These are phyloP conservation scores for Rhodotorula sp. DNA, from an alignment of 1,284 basidiomycete species.

Conservation along the genomic window DNA sequence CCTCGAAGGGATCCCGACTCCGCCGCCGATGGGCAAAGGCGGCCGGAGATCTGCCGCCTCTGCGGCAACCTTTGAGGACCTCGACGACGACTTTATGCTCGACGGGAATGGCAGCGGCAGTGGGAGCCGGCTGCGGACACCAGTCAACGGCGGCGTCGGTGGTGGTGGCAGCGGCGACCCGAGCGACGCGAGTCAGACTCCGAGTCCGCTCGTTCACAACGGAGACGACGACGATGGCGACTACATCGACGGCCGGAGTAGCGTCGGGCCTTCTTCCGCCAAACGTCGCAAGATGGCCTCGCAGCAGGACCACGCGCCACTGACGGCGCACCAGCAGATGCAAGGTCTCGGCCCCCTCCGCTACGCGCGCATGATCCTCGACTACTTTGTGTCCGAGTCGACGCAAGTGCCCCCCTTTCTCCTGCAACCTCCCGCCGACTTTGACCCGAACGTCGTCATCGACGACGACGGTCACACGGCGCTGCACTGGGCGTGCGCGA, in stretches of 20 bases:
- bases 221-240: conserved; percentile 26
- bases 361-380: conserved; percentile 94
- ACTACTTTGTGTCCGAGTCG: conserved; percentile 98
- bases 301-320: conserved; percentile 8
- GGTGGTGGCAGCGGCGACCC: not conserved
- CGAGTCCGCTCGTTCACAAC: conserved; percentile 26
- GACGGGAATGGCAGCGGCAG: conserved; percentile 46
- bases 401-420: conserved; percentile 87
- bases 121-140: conserved; percentile 14
- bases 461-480: conserved; percentile 99
- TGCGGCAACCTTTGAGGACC: not conserved
- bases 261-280: conserved; percentile 11
- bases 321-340: conserved; percentile 33
- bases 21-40: conserved; percentile 47
- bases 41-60: not conserved
- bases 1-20: conserved; percentile 52
- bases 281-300: conserved; percentile 40
- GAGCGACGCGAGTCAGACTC: conserved; percentile 36
- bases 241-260: conserved; percentile 18
- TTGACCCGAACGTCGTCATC: conserved; percentile 94
- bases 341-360: conserved; percentile 50
- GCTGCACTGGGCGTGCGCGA: conserved; percentile 98
- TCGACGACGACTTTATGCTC: conserved; percentile 7
- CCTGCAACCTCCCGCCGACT: conserved; percentile 83
- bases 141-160: not conserved